These are phyloP conservation scores for Dictyostelium discoideum DNA, from an alignment of 78 protist genomes.

Conservation along the genomic window DNA sequence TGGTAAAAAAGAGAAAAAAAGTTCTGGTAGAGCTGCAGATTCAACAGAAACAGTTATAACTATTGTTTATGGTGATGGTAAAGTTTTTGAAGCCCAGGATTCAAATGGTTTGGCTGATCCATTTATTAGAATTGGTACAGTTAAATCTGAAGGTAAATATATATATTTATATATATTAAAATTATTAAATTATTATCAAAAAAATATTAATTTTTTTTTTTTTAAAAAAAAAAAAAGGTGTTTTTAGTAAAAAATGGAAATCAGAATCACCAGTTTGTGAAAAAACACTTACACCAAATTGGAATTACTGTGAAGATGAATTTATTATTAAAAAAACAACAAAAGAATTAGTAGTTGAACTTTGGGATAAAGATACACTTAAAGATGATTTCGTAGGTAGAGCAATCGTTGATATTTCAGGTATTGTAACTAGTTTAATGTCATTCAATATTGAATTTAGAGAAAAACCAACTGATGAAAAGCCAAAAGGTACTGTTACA, in stretches of 20 bases:
- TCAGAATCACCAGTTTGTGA: constrained; percentile 1
- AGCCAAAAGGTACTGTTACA: background rate
- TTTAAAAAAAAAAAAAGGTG: background rate
- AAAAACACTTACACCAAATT: background rate
- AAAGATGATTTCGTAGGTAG: background rate
- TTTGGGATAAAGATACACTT: background rate
- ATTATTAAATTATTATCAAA: too few relatives aligned
- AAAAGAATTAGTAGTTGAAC: background rate
- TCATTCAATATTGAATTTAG: background rate
- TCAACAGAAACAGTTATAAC: background rate
- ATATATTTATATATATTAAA: background rate
- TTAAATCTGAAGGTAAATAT: background rate
- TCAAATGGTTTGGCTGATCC: constrained; percentile 7
- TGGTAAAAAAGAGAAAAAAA: background rate
- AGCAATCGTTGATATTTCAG: background rate
- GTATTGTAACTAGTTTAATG: background rate
- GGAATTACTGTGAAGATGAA: background rate
- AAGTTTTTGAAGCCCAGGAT: background rate
- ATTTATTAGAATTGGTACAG: background rate
- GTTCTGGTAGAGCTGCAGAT: background rate
- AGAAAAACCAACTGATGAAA: background rate
- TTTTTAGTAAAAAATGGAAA: background rate
- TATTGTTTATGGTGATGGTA: background rate
- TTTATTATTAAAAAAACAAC: background rate
- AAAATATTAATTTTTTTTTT: too few relatives aligned